phyloP scores from a whole-genome alignment of 2,329 filamentous ascomycete genomes.

The Fusarium siculi region DNA sequence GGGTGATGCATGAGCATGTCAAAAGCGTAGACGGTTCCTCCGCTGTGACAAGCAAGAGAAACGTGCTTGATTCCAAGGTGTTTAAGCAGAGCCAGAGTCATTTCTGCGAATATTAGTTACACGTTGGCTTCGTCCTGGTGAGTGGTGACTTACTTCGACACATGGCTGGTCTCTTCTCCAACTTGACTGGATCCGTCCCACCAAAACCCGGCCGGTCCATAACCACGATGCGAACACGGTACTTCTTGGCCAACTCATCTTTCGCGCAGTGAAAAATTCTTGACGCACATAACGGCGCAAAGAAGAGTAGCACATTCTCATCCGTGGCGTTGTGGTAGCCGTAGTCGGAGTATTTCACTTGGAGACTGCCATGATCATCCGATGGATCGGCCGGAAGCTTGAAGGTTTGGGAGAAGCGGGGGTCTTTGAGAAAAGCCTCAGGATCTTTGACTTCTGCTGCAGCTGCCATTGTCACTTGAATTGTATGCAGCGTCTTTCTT shows the following conservation, averaged over 20 bases:
- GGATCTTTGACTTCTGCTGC: neutral
- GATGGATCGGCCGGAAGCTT: neutral
- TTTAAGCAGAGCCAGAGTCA: neutral
- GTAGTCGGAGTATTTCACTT: slow-evolving; percentile 19
- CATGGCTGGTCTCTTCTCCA: neutral
- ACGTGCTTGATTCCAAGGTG: slow-evolving; percentile 17
- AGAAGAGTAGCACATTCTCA: slow-evolving; percentile 29
- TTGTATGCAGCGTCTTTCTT: fast-evolving
- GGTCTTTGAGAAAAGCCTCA: slow-evolving; percentile 3
- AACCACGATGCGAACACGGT: slow-evolving; percentile 10
- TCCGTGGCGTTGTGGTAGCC: slow-evolving; percentile 15
- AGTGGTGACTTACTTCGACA: slow-evolving; percentile 11
- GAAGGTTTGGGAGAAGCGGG: slow-evolving; percentile 17
- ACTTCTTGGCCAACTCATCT: slow-evolving; percentile 11
- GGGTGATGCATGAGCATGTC: slow-evolving; percentile 27
- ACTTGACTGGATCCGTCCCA: slow-evolving; percentile 5
- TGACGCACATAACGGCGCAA: slow-evolving; percentile 12
- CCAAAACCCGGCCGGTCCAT: slow-evolving; percentile 24
- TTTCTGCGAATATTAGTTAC: neutral
- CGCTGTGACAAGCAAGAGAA: slow-evolving; percentile 18
- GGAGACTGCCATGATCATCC: neutral
- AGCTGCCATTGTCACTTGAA: neutral
- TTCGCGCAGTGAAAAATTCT: slow-evolving; percentile 21
- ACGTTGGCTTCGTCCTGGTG: fast-evolving
- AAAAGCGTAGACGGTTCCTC: slow-evolving; percentile 25